Conservation (phyloP, 352 stramenopile species). For the Phytopythium sindhum region DNA sequence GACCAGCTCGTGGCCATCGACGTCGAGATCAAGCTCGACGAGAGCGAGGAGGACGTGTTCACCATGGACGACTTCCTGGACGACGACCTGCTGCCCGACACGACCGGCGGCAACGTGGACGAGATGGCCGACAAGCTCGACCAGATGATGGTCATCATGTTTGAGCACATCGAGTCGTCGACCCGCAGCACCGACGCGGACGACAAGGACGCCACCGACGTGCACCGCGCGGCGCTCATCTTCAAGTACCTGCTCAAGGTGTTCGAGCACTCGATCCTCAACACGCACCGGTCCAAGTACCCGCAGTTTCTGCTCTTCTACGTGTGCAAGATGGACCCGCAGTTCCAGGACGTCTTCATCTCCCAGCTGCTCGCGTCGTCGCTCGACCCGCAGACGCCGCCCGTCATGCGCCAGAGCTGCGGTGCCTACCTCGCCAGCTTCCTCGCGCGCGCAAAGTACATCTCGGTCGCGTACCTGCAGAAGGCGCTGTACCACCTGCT, state of each 20-base stretch:
- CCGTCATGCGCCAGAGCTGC: constrained; percentile 90
- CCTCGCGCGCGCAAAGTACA: constrained; percentile 92
- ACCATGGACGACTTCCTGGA: constrained; percentile 82
- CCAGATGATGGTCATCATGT: constrained; percentile 86
- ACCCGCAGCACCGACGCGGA: not conserved
- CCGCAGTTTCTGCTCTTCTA: constrained; percentile 92
- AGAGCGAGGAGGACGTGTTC: constrained; percentile 82
- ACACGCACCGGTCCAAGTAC: constrained; percentile 92
- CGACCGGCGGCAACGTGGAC: constrained; percentile 43
- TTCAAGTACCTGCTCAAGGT: constrained; percentile 82
- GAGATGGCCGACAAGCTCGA: constrained; percentile 88
- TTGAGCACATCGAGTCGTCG: constrained; percentile 71
- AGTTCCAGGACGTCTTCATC: constrained; percentile 84
- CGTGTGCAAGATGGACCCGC: constrained; percentile 66
- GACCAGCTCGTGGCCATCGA: constrained; percentile 85
- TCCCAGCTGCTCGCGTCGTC: constrained; percentile 74
- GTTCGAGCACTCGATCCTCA: constrained; percentile 83
- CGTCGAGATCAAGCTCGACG: constrained; percentile 88
- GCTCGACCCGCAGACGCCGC: constrained; percentile 78
- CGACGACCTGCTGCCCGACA: constrained; percentile 63
- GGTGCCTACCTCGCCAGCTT: constrained; percentile 96
- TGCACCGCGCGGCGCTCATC: constrained; percentile 51
- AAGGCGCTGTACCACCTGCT: constrained; percentile 92
- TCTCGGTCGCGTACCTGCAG: constrained; percentile 90
- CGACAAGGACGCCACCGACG: constrained; percentile 20